Evolutionary conservation across 2,329 filamentous ascomycete genomes (phyloP).

Genomic region (Intubia oerlemansii): DNA sequence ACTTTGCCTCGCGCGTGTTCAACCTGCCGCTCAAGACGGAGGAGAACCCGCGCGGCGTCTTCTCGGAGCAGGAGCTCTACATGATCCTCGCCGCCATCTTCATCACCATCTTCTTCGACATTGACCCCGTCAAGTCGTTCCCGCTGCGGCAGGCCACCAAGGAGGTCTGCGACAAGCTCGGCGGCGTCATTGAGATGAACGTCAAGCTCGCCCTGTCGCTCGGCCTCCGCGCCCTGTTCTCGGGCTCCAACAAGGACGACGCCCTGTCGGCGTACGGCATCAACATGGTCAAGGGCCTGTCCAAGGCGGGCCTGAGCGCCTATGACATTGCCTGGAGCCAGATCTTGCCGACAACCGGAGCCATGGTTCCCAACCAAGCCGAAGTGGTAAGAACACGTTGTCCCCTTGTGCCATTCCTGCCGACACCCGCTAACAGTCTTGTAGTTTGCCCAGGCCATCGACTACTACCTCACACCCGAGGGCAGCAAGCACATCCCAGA

Average conservation of each 20-base stretch:
- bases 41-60: conserved; percentile 35
- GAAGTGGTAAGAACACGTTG: conserved; percentile 35
- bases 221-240: conserved; percentile 27
- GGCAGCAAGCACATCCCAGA: conserved; percentile 34
- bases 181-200: conserved; percentile 37
- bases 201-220: conserved; percentile 33
- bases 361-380: conserved; percentile 49
- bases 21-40: conserved; percentile 44
- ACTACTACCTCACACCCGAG: conserved; percentile 44
- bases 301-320: conserved; percentile 38
- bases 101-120: conserved; percentile 40
- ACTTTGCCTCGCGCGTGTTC: conserved; percentile 41
- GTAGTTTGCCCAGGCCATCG: conserved; percentile 49
- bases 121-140: conserved; percentile 46
- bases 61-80: conserved; percentile 33
- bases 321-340: conserved; percentile 52
- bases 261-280: conserved; percentile 31
- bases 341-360: conserved; percentile 43
- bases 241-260: conserved; percentile 27
- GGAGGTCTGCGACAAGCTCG: conserved; percentile 35
- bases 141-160: conserved; percentile 36
- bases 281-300: conserved; percentile 35
- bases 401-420: too few relatives aligned
- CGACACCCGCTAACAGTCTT: too few relatives aligned
- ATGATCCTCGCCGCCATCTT: conserved; percentile 45